Evolutionary conservation across 192 early-diverging fungal genomes (phyloP).

Genomic region (Oehlia diaphana): DNA sequence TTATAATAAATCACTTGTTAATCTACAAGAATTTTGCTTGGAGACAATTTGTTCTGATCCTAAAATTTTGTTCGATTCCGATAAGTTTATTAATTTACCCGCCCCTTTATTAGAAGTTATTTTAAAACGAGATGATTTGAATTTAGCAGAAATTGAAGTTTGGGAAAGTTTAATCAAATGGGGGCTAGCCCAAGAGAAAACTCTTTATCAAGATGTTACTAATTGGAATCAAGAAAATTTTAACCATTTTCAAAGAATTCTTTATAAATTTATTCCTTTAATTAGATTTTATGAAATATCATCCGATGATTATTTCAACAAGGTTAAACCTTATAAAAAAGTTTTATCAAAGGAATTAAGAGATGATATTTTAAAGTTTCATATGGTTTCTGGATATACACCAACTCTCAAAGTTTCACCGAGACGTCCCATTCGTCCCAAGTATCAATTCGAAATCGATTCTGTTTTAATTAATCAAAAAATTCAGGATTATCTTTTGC

Average conservation of each 20-base stretch:
- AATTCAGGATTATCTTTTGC: too few relatives aligned
- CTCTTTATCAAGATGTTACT: not conserved
- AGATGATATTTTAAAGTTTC: not conserved
- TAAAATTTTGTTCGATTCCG: not conserved
- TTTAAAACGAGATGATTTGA: not conserved
- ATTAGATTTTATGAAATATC: not conserved
- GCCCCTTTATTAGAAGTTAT: not conserved
- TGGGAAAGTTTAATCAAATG: not conserved
- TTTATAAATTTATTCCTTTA: not conserved
- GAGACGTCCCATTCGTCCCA: not conserved
- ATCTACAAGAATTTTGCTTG: not conserved
- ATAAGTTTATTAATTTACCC: not conserved
- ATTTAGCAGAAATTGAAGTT: not conserved
- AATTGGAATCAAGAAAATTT: not conserved
- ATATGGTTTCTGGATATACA: not conserved
- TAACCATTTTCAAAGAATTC: not conserved
- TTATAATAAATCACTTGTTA: not conserved
- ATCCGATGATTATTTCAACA: not conserved
- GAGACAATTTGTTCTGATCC: not conserved
- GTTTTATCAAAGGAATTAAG: not conserved
- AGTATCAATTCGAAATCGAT: not conserved
- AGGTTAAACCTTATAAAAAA: not conserved
- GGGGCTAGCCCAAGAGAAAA: not conserved
- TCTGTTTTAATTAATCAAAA: not conserved
- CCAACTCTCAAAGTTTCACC: not conserved